Evolutionary conservation across 345 rosid genomes (phyloP).

Genomic region (Citrus cavaleriei): DNA sequence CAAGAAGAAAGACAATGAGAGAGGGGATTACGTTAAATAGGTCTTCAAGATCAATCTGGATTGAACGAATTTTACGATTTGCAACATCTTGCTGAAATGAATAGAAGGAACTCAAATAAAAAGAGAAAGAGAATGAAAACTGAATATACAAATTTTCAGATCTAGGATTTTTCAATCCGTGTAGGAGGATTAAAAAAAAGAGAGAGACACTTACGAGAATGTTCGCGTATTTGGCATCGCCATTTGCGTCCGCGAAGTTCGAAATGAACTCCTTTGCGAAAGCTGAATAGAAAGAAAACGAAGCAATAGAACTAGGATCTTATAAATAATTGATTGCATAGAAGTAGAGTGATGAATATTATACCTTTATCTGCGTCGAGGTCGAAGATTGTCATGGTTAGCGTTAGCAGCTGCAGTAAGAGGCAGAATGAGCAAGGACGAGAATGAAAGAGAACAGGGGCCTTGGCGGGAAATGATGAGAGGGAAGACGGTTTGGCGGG

Average conservation of each 20-base stretch:
- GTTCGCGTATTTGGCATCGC: constrained; percentile 71
- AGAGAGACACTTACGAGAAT: constrained; percentile 58
- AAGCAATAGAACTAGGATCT: not conserved
- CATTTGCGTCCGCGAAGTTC: constrained; percentile 64
- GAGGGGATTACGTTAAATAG: constrained; percentile 54
- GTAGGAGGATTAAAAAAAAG: not conserved
- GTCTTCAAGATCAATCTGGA: constrained; percentile 82
- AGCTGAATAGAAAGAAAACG: constrained; percentile 24
- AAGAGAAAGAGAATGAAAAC: not conserved
- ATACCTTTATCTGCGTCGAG: constrained; percentile 65
- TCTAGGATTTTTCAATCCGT: constrained; percentile 7
- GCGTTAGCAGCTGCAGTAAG: not conserved
- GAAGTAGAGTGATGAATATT: not conserved
- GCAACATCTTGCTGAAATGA: constrained; percentile 79
- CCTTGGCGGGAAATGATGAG: constrained; percentile 20
- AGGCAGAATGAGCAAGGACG: constrained; percentile 1
- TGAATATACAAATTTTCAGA: not conserved
- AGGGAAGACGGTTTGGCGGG: constrained; percentile 44
- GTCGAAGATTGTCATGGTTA: constrained; percentile 58
- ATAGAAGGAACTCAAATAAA: not conserved
- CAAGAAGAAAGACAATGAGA: not conserved
- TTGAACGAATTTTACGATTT: constrained; percentile 66
- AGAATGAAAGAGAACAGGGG: not conserved
- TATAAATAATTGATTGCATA: not conserved
- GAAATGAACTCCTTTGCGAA: constrained; percentile 78